A percentile compares a stretch with the other conserved stretches of the same genome.
Conservation (phyloP, 148 eudicot genomes). For the Amaranthus hypochondriacus region DNA sequence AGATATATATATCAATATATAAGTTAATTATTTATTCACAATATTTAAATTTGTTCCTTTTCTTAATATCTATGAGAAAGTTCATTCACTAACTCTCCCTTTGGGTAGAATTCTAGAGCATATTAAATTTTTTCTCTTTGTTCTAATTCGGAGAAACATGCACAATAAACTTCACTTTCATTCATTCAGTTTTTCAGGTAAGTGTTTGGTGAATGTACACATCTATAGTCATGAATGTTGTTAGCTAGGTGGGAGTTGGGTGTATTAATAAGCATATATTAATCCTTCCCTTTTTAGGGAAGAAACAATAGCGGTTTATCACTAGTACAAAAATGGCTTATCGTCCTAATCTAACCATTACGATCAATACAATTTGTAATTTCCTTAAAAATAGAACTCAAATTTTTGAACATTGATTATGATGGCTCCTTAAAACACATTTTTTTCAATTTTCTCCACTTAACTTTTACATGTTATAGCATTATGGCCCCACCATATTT, state of each 20-base stretch:
- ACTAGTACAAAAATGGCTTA: slow-evolving; percentile 27
- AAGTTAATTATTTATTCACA: background rate
- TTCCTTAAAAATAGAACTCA: background rate
- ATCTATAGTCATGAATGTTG: slow-evolving; percentile 32
- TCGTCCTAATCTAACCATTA: slow-evolving; percentile 14
- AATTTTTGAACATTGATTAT: background rate
- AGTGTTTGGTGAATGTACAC: slow-evolving; percentile 26
- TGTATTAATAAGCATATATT: slow-evolving; percentile 27
- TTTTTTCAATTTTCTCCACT: slow-evolving; percentile 4
- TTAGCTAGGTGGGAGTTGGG: slow-evolving; percentile 36
- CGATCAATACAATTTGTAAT: slow-evolving; percentile 2
- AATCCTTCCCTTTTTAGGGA: slow-evolving; percentile 25
- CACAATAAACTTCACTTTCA: slow-evolving; percentile 13
- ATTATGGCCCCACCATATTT: background rate
- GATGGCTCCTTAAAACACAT: slow-evolving; percentile 3
- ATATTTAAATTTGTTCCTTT: background rate
- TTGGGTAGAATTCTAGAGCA: background rate
- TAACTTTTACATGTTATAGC: slow-evolving; percentile 4
- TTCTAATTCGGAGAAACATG: slow-evolving; percentile 29
- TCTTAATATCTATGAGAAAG: background rate
- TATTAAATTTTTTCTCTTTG: slow-evolving; percentile 10
- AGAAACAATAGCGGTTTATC: slow-evolving; percentile 25
- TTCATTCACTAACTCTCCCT: slow-evolving; percentile 6
- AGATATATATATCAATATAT: background rate
- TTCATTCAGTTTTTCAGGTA: slow-evolving; percentile 25